phyloP scores from a whole-genome alignment of 2,329 filamentous ascomycete species.

The Fusarium chaquense region DNA sequence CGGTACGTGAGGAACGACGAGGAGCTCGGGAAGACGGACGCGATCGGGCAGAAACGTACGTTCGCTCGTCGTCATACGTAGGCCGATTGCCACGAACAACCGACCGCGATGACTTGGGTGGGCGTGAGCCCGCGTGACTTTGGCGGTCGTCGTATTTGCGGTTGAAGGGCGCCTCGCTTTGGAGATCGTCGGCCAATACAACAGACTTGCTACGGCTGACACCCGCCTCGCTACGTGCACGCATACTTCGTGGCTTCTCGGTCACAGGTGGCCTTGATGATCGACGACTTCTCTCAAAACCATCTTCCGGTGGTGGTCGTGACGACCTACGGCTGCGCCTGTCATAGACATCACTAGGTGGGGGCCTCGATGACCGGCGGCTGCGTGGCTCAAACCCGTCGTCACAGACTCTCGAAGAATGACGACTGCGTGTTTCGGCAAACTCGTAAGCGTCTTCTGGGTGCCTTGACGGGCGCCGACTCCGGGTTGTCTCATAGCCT shows the following conservation, averaged over 20 bases:
- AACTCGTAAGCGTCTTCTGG: conserved; percentile 37
- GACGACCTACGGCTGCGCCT: conserved; percentile 56
- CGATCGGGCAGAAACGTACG: conserved; percentile 59
- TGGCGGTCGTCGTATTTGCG: conserved; percentile 55
- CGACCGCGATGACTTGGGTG: conserved; percentile 47
- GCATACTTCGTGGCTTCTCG: conserved; percentile 47
- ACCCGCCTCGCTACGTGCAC: conserved; percentile 57
- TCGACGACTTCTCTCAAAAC: conserved; percentile 57
- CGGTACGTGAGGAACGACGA: conserved; percentile 43
- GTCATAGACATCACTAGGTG: conserved; percentile 52
- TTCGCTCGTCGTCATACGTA: conserved; percentile 53
- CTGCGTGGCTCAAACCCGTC: conserved; percentile 37
- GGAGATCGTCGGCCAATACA: conserved; percentile 58
- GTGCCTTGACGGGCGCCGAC: conserved; percentile 56
- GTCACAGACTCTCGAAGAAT: conserved; percentile 32
- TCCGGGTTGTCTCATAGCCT: conserved; percentile 54
- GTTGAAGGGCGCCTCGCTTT: conserved; percentile 53
- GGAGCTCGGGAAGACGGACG: conserved; percentile 44
- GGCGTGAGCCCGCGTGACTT: conserved; percentile 56
- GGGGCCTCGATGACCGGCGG: conserved; percentile 33
- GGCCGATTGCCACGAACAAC: conserved; percentile 42
- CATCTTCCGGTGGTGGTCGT: conserved; percentile 49
- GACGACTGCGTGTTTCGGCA: conserved; percentile 40
- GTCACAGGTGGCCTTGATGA: conserved; percentile 53
- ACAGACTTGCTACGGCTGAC: conserved; percentile 37